phyloP scores from a whole-genome alignment of 352 stramenopile genomes.

The Phytophthora agathidicida region DNA sequence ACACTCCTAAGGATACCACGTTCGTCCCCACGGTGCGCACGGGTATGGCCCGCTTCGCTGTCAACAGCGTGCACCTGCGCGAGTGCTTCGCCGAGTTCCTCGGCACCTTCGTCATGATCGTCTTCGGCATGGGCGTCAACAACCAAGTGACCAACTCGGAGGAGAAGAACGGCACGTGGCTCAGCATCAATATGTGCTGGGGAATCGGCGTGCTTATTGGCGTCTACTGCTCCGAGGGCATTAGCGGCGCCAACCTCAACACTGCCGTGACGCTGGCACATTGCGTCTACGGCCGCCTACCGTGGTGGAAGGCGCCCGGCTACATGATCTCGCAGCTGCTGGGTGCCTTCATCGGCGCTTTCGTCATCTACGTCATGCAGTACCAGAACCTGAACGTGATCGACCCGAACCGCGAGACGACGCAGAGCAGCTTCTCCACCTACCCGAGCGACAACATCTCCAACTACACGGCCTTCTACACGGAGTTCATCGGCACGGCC shows the following conservation, averaged over 20 bases:
- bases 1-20: constrained; percentile 37
- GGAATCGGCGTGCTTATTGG: constrained; percentile 55
- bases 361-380: constrained; percentile 51
- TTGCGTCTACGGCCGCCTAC: constrained; percentile 41
- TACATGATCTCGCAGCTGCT: constrained; percentile 53
- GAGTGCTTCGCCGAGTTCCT: constrained; percentile 56
- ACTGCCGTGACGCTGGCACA: constrained; percentile 51
- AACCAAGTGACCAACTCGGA: constrained; percentile 58
- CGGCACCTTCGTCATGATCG: constrained; percentile 48
- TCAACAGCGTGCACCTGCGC: constrained; percentile 36
- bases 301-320: constrained; percentile 49
- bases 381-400: constrained; percentile 50
- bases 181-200: constrained; percentile 63
- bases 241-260: constrained; percentile 59
- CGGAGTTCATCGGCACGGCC: constrained; percentile 53
- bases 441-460: constrained; percentile 46
- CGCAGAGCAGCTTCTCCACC: constrained; percentile 44
- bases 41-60: constrained; percentile 14
- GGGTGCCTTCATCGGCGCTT: constrained; percentile 41
- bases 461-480: constrained; percentile 57
- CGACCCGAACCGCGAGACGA: constrained; percentile 47
- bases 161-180: constrained; percentile 50
- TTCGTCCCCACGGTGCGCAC: constrained; percentile 37
- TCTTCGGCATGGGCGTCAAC: constrained; percentile 61
- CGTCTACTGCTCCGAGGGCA: constrained; percentile 46